Percentiles rank a stretch among this genome's conserved stretches.
Evolutionary conservation across 2,329 filamentous ascomycete genomes (phyloP).

Genomic region (Pseudocercospora vitis): DNA sequence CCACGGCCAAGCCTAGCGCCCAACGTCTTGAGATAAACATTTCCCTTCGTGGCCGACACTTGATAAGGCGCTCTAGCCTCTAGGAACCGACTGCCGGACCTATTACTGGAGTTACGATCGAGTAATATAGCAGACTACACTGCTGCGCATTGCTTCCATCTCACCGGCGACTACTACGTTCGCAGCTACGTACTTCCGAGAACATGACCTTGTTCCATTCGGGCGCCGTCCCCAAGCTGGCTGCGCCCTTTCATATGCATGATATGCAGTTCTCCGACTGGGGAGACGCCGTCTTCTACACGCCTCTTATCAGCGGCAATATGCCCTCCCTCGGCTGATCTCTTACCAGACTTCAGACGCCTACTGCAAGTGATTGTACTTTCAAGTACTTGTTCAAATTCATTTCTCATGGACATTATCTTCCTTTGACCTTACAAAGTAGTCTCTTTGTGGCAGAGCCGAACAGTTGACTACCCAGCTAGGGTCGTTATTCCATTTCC

Average conservation of each 20-base stretch:
- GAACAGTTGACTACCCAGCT: neutral
- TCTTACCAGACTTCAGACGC: constrained; percentile 4
- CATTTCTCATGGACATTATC: neutral
- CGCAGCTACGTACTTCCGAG: neutral
- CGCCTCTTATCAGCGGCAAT: constrained; percentile 21
- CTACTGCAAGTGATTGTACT: neutral
- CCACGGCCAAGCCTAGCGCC: neutral
- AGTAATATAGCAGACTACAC: no score
- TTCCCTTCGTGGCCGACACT: neutral
- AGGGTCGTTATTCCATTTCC: neutral
- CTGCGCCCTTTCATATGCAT: constrained; percentile 19
- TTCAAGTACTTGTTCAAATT: neutral
- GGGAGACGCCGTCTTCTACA: constrained; percentile 13
- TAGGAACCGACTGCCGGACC: neutral
- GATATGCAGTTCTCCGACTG: constrained; percentile 17
- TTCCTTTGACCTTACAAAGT: neutral
- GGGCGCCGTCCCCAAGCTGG: neutral
- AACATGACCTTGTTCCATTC: neutral
- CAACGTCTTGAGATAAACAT: neutral
- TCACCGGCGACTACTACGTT: neutral
- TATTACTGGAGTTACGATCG: constrained; percentile 23
- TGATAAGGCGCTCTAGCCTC: neutral
- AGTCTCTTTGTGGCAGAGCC: neutral
- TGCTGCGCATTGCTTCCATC: neutral
- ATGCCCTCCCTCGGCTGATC: neutral